phyloP scores from a whole-genome alignment of 2,329 filamentous ascomycete genomes.

The Aureobasidium mangrovei region DNA sequence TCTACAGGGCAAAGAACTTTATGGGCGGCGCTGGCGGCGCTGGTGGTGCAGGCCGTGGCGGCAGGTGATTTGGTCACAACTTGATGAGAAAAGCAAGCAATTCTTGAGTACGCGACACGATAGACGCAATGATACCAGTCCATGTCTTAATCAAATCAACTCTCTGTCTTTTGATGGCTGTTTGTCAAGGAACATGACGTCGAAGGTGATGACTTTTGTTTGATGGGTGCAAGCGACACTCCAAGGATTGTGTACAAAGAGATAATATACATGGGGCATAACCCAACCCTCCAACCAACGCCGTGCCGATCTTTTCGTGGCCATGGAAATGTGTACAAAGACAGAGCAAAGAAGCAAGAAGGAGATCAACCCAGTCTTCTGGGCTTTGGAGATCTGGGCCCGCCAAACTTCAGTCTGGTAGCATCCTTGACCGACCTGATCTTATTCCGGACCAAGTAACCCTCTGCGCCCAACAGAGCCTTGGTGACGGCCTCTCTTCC shows the following conservation, averaged over 20 bases:
- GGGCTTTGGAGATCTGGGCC: conserved; percentile 73
- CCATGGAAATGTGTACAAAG: not conserved
- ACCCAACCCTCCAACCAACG: conserved; percentile 8
- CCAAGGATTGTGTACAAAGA: not conserved
- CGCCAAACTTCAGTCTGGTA: conserved; percentile 91
- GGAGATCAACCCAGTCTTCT: conserved; percentile 62
- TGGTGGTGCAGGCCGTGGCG: conserved; percentile 32
- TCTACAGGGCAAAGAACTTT: conserved; percentile 54
- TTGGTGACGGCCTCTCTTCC: conserved; percentile 87
- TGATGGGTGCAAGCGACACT: conserved; percentile 3
- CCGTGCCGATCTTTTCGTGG: conserved; percentile 10
- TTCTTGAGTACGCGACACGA: conserved; percentile 2
- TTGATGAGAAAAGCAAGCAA: not conserved
- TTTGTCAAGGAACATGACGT: too few species aligned
- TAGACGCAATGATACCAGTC: conserved; percentile 12
- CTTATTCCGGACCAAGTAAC: conserved; percentile 62
- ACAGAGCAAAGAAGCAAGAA: not conserved
- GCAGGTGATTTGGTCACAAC: not conserved
- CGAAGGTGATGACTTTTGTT: not conserved
- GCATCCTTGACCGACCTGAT: conserved; percentile 75
- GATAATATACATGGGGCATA: conserved; percentile 5
- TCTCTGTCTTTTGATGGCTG: too few species aligned
- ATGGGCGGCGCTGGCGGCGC: conserved; percentile 52
- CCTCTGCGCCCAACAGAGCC: conserved; percentile 78
- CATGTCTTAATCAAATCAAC: not conserved